A percentile compares a stretch with the other conserved stretches of the same genome.
Evolutionary conservation across 192 early-diverging fungal species (phyloP).

Genomic region (Irineochytrium annulatum): DNA sequence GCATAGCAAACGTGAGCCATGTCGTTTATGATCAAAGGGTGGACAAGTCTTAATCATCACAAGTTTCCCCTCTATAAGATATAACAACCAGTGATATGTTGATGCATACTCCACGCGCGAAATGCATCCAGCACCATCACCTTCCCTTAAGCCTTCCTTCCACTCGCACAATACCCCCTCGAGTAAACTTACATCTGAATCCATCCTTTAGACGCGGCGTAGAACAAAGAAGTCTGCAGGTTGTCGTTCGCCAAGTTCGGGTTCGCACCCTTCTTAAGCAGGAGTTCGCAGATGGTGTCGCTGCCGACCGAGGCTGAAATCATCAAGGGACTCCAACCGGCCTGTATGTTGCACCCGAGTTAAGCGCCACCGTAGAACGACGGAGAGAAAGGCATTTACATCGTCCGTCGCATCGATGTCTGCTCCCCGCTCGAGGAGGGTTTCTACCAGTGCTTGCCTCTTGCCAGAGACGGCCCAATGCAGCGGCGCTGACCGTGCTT

Average conservation of each 20-base stretch:
- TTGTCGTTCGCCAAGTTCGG: constrained; percentile 19
- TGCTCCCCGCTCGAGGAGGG: constrained; percentile 27
- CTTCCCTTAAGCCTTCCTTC: background rate
- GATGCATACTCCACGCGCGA: background rate
- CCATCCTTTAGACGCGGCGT: constrained; percentile 39
- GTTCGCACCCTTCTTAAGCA: background rate
- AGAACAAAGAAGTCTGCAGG: constrained; percentile 34
- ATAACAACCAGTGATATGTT: background rate
- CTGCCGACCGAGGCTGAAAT: constrained; percentile 35
- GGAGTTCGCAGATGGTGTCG: constrained; percentile 15
- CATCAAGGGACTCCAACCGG: constrained; percentile 35
- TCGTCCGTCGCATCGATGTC: constrained; percentile 19
- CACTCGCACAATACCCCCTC: background rate
- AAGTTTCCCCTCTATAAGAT: background rate
- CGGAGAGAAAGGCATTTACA: constrained; percentile 7
- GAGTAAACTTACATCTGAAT: constrained; percentile 10
- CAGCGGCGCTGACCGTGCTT: constrained; percentile 17
- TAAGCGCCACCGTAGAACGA: background rate
- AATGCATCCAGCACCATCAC: background rate
- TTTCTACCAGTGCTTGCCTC: constrained; percentile 11
- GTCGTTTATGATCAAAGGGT: background rate
- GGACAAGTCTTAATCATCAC: background rate
- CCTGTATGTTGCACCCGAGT: constrained; percentile 8
- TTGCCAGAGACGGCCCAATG: constrained; percentile 40
- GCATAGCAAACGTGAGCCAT: background rate